phyloP scores from a whole-genome alignment of 2,329 filamentous ascomycete species.

The Curvularia hawaiiensis region DNA sequence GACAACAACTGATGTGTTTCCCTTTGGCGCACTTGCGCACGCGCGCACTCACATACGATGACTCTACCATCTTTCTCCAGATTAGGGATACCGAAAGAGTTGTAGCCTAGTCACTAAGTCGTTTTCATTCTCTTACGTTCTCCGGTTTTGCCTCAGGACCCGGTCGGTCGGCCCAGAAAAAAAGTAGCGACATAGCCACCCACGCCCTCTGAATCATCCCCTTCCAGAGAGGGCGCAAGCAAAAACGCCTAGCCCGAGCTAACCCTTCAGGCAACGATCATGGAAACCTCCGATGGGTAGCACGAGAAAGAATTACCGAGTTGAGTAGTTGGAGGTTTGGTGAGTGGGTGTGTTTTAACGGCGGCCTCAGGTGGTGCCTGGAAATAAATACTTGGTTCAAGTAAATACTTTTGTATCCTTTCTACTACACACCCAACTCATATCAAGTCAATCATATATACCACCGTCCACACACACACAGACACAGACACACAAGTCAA shows the following conservation, averaged over 20 bases:
- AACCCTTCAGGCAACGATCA: constrained; percentile 36
- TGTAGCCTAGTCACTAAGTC: constrained; percentile 30
- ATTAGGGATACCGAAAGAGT: constrained; percentile 12
- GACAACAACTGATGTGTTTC: constrained; percentile 14
- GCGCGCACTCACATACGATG: constrained; percentile 20
- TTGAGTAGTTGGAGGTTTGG: not conserved
- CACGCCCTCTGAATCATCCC: constrained; percentile 39
- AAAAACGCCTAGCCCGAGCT: constrained; percentile 2
- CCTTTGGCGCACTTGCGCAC: constrained; percentile 21
- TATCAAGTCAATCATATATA: constrained; percentile 1
- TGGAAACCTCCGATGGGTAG: constrained; percentile 31
- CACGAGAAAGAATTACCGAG: not conserved
- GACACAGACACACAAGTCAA: not conserved
- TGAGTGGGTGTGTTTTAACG: constrained; percentile 26
- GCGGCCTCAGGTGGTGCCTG: constrained; percentile 45
- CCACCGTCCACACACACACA: not conserved
- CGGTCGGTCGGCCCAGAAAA: constrained; percentile 4
- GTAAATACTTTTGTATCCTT: constrained; percentile 15
- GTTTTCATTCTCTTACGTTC: constrained; percentile 18
- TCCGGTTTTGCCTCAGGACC: constrained; percentile 36
- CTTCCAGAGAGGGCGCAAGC: constrained; percentile 28
- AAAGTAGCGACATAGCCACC: constrained; percentile 34
- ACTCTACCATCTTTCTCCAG: constrained; percentile 26
- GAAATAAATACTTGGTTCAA: constrained; percentile 29
- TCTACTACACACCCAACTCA: constrained; percentile 9